These are phyloP conservation scores for Henckelia pumila DNA, from an alignment of 257 asterid species.

Conservation along the genomic window DNA sequence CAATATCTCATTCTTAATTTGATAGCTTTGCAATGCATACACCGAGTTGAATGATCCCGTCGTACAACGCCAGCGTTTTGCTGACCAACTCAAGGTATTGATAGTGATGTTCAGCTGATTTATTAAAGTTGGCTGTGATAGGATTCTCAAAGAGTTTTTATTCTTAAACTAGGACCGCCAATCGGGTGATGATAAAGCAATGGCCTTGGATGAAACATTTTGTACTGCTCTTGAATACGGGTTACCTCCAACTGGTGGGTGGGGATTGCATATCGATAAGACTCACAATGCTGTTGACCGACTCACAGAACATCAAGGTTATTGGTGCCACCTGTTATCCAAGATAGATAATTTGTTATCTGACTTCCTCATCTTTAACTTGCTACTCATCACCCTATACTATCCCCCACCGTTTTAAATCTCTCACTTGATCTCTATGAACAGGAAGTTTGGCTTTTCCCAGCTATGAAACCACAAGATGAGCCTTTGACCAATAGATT, in stretches of 20 bases:
- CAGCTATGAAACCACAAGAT: slow-evolving; percentile 36
- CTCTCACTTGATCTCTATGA: neutral
- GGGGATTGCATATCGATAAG: slow-evolving; percentile 97
- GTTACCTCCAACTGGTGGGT: slow-evolving; percentile 92
- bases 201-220: slow-evolving; percentile 87
- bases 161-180: slow-evolving; percentile 69
- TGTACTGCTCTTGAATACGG: slow-evolving; percentile 93
- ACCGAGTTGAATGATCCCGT: slow-evolving; percentile 96
- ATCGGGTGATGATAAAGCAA: slow-evolving; percentile 97
- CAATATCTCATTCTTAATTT: neutral
- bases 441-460: slow-evolving; percentile 34
- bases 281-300: slow-evolving; percentile 79
- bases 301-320: slow-evolving; percentile 94
- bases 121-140: neutral
- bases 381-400: neutral
- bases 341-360: no score
- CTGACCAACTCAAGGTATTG: slow-evolving; percentile 86
- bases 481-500: slow-evolving; percentile 25
- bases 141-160: slow-evolving; percentile 6
- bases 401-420: neutral
- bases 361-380: neutral
- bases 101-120: neutral
- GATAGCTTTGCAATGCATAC: slow-evolving; percentile 87
- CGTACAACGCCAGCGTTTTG: slow-evolving; percentile 91
- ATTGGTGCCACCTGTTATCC: neutral